These are phyloP conservation scores for Mycena epipterygia DNA, from an alignment of 768 basidiomycete species.

Conservation along the genomic window DNA sequence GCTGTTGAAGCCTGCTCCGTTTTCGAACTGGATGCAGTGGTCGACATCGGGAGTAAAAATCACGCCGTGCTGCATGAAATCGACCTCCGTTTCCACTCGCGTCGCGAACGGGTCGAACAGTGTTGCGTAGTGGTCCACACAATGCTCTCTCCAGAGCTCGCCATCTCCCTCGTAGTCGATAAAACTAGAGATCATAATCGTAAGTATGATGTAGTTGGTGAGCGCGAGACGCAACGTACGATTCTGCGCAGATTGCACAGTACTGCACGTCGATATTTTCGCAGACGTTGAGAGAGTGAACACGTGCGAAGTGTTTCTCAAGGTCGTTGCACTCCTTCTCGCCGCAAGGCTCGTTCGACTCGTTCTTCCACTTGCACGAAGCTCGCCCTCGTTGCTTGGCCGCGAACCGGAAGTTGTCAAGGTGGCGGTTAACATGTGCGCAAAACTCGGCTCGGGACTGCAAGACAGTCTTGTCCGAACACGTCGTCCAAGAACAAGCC, in stretches of 20 bases:
- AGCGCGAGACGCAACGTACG: neutral
- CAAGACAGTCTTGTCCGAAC: neutral
- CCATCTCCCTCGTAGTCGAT: neutral
- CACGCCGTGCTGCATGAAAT: neutral
- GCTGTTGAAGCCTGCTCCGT: constrained; percentile 4
- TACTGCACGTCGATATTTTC: neutral
- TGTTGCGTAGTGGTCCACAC: neutral
- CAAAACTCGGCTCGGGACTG: neutral
- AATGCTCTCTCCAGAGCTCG: neutral
- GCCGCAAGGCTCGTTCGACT: neutral
- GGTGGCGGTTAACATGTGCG: neutral
- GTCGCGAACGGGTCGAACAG: neutral
- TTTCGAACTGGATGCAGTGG: constrained; percentile 5
- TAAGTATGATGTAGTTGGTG: neutral
- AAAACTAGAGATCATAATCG: neutral
- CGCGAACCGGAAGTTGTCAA: neutral
- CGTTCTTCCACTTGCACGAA: neutral
- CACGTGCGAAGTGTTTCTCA: neutral
- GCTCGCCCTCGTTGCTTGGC: too few relatives aligned
- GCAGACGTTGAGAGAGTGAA: neutral
- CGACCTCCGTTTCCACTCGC: neutral
- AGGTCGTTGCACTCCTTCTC: neutral
- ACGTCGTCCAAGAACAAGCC: neutral
- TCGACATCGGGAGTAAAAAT: neutral
- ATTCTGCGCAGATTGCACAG: neutral